Conservation (phyloP, 495 filamentous ascomycete species). For the Thermothielavioides terrestris region DNA sequence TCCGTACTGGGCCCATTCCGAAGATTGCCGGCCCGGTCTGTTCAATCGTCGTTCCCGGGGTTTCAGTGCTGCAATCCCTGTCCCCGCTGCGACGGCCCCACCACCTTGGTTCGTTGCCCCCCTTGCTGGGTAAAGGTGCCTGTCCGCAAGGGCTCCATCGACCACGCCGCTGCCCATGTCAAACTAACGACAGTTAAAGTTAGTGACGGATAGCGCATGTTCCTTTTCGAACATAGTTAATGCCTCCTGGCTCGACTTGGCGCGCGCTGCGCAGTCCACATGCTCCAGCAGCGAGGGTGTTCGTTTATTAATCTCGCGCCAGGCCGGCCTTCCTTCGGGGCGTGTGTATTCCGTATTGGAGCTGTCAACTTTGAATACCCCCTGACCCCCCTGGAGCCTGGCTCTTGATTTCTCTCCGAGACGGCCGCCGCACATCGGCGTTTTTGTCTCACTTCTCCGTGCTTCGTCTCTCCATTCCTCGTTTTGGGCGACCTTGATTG, state of each 20-base stretch:
- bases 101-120: slow-evolving; percentile 4
- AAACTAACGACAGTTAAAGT: too few species aligned
- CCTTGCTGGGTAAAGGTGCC: neutral
- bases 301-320: slow-evolving; percentile 28
- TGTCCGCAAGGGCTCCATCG: neutral
- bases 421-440: too few species aligned
- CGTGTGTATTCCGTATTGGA: too few species aligned
- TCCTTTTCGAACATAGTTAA: slow-evolving; percentile 9
- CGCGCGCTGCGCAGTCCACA: slow-evolving; percentile 10
- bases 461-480: neutral
- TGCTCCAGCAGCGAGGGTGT: slow-evolving; percentile 5
- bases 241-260: slow-evolving; percentile 13
- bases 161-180: too few species aligned
- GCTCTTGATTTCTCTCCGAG: too few species aligned
- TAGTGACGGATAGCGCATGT: neutral
- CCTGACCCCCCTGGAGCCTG: too few species aligned
- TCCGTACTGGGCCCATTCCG: too few species aligned
- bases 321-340: slow-evolving; percentile 11
- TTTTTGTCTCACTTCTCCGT: too few species aligned
- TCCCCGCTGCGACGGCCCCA: neutral
- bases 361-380: too few species aligned
- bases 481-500: neutral
- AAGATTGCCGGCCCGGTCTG: neutral
- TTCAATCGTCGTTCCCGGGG: too few species aligned
- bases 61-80: too few species aligned